These are phyloP conservation scores for Trametes versicolor DNA, from an alignment of 1,284 basidiomycete genomes.

Conservation along the genomic window DNA sequence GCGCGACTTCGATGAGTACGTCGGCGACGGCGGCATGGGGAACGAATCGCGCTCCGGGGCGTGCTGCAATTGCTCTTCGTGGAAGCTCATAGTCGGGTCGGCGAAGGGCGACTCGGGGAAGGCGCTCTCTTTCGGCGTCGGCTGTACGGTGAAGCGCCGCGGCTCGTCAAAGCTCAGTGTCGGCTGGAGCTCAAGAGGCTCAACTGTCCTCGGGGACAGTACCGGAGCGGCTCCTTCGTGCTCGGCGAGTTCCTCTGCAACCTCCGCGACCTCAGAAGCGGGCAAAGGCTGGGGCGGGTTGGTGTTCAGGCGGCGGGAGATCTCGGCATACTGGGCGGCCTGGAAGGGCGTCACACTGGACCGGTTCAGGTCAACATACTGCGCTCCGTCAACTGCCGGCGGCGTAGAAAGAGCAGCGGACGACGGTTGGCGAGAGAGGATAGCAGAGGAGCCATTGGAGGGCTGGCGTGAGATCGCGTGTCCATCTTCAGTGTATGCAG, in stretches of 20 bases:
- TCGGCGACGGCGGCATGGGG: slow-evolving; percentile 54
- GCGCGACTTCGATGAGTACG: slow-evolving; percentile 49
- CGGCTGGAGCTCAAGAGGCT: slow-evolving; percentile 31
- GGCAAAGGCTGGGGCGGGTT: slow-evolving; percentile 51
- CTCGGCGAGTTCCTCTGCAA: slow-evolving; percentile 30
- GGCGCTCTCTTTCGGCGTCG: slow-evolving; percentile 26
- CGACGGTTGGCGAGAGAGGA: slow-evolving; percentile 34
- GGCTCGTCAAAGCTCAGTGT: slow-evolving; percentile 26
- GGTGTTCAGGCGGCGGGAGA: slow-evolving; percentile 62
- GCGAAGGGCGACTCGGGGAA: slow-evolving; percentile 39
- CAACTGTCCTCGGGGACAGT: slow-evolving; percentile 17
- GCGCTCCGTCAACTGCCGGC: slow-evolving; percentile 39
- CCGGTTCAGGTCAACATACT: slow-evolving; percentile 70
- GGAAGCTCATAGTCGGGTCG: slow-evolving; percentile 33
- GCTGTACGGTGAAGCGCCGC: slow-evolving; percentile 25
- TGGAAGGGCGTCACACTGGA: slow-evolving; percentile 79
- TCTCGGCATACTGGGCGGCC: slow-evolving; percentile 76
- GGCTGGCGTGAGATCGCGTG: slow-evolving; percentile 38
- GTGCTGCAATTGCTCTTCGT: slow-evolving; percentile 40
- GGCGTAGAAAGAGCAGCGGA: slow-evolving; percentile 15
- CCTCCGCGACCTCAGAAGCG: slow-evolving; percentile 45
- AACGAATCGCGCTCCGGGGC: slow-evolving; percentile 43
- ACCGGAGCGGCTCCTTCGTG: slow-evolving; percentile 27
- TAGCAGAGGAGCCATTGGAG: slow-evolving; percentile 32
- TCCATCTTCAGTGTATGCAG: slow-evolving; percentile 38